Evolutionary conservation across 139 green algal species (phyloP), one percentile per base, ranked within the genome.

Genomic region (Dunaliella primolecta): DNA sequence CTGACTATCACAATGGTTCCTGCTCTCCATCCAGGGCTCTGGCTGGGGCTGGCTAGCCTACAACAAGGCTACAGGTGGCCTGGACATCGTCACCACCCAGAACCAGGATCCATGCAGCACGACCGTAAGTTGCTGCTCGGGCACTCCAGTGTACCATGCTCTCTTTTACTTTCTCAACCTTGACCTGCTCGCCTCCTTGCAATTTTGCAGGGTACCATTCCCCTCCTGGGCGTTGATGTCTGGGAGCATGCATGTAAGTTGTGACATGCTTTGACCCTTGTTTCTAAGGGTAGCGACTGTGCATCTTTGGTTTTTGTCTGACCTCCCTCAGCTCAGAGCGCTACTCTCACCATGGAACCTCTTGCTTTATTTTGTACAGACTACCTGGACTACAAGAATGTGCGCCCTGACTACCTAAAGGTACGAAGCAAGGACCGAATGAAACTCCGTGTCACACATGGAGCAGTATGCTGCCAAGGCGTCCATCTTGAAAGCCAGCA

Each of bases 21-120:
- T n/a, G n/a, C n/a, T n/a, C n/a, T n/a, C n/a, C n/a, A 32, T 89
- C 80, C 93, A 98, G 93, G 96, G 97, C 56, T 98, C 94, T 46
- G 97, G 97, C 78, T 99, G 97, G 97, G 96, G 94, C 57, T 99
- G 97, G 97, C 90, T 99, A 81, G 97, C 92, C 15, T 96, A 94
- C 88, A 95, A 96, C 91, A 94, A 94, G 75, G 89, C 90, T 0
- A 92, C 81, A 11, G 86, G 93, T 24, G 84, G 82, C 25, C 85
- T 99, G 81, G 87, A 93, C 35, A 94, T 99, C 38, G 80, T 88
- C 25, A 98, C 95, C 30, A 95, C 92, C 20, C 38, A 93, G 32
- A 99, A 99, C 87, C 97, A 99, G 90, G 95, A 97, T 87, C 94
- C 95, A 2, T 88, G 97, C 31, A 82, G 38, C 83, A 88, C 84